A percentile compares a stretch with the other conserved stretches of the same genome.
phyloP scores from a whole-genome alignment of 371 early-diverging fungal species.

The Circinella umbellata region DNA sequence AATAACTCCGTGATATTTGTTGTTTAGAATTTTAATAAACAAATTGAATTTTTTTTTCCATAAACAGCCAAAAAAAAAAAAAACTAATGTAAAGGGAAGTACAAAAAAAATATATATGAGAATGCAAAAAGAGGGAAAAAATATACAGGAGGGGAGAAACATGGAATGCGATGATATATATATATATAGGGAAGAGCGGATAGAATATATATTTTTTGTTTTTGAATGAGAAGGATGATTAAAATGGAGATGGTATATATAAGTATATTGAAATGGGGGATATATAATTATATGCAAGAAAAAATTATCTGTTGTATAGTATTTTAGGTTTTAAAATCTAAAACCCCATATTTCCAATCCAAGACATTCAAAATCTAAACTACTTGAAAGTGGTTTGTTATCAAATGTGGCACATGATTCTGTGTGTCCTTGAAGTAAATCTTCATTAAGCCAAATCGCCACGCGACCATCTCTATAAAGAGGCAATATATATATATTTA shows the following conservation, averaged over 20 bases:
- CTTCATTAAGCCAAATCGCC: constrained; percentile 43
- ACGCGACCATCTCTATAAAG: constrained; percentile 31
- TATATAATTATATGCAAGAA: not conserved
- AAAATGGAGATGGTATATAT: too few relatives aligned
- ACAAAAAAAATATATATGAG: too few relatives aligned
- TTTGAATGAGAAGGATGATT: too few relatives aligned
- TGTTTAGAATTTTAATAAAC: too few relatives aligned
- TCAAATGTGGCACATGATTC: constrained; percentile 43
- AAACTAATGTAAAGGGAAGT: too few relatives aligned
- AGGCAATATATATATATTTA: not conserved
- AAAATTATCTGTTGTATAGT: not conserved
- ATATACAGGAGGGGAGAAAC: not conserved
- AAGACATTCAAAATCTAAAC: constrained; percentile 33
- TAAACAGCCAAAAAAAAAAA: too few relatives aligned
- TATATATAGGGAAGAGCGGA: too few relatives aligned
- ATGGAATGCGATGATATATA: not conserved
- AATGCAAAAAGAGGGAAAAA: too few relatives aligned
- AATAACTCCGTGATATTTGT: too few relatives aligned
- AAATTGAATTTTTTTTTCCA: too few relatives aligned
- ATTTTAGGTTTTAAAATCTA: constrained; percentile 18
- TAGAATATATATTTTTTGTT: too few relatives aligned
- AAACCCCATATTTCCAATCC: constrained; percentile 48
- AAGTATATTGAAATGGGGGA: too few relatives aligned
- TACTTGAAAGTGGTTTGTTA: constrained; percentile 30
- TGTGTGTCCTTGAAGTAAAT: constrained; percentile 41